A percentile compares a stretch with the other conserved stretches of the same genome.
Conservation (phyloP, 1,139 yeast species). For the Blastobotrys serpentis region DNA sequence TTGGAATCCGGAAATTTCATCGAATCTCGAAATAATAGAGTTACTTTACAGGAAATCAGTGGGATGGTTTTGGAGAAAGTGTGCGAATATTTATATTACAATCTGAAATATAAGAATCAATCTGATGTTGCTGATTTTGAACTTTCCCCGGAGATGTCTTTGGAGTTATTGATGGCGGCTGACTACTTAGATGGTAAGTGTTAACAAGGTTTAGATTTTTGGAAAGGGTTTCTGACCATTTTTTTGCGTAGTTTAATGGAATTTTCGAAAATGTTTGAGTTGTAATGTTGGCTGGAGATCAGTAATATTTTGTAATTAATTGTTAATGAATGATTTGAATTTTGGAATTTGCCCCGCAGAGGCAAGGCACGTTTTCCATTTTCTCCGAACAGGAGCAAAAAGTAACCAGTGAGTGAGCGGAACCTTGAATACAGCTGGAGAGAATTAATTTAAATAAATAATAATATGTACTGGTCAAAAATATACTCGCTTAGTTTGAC, state of each 20-base stretch:
- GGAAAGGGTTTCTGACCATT: neutral
- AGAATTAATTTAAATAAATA: constrained; percentile 6
- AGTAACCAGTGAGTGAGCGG: too few relatives aligned
- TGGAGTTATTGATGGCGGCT: constrained; percentile 87
- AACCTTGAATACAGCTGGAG: too few relatives aligned
- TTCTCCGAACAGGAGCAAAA: too few relatives aligned
- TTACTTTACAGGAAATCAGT: constrained; percentile 59
- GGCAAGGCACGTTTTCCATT: too few relatives aligned
- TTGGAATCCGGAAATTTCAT: constrained; percentile 50
- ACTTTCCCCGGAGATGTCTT: constrained; percentile 90
- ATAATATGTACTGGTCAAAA: constrained; percentile 24
- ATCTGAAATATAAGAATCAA: constrained; percentile 62
- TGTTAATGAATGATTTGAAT: too few relatives aligned
- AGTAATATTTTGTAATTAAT: too few relatives aligned
- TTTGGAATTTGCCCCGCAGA: too few relatives aligned
- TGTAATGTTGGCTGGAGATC: too few relatives aligned
- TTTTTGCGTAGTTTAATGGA: too few relatives aligned
- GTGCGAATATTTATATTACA: constrained; percentile 81
- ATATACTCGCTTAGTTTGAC: constrained; percentile 32
- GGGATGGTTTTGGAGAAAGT: constrained; percentile 74
- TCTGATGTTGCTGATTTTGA: constrained; percentile 79
- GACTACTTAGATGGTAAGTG: constrained; percentile 68
- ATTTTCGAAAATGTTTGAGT: too few relatives aligned
- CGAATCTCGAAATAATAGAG: constrained; percentile 52
- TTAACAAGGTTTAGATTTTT: too few relatives aligned